Conservation (phyloP, 148 eudicot species). For the Hydrangea macrophylla region DNA sequence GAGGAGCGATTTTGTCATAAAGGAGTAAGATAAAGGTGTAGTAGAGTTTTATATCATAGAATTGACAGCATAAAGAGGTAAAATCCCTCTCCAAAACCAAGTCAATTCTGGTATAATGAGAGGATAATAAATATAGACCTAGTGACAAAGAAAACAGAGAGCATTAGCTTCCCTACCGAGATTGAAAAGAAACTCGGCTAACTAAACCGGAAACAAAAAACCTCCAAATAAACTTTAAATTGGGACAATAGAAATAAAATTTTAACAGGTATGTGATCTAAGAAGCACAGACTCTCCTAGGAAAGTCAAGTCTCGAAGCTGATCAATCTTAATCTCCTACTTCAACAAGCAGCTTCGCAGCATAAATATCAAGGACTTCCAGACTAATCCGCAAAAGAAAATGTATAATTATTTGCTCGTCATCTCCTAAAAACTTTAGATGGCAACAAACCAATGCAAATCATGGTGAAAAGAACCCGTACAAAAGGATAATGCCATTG, state of each 20-base stretch:
- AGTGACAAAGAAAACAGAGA: background rate
- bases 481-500: background rate
- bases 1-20: no score
- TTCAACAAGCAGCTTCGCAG: background rate
- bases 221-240: background rate
- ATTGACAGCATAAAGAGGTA: no score
- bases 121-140: background rate
- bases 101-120: no score
- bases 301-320: background rate
- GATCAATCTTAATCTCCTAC: background rate
- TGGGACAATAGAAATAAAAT: background rate
- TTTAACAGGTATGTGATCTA: no score
- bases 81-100: no score
- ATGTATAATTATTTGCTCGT: background rate
- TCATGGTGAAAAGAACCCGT: background rate
- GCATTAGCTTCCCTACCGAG: background rate
- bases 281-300: background rate
- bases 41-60: no score
- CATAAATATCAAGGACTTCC: no score
- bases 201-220: background rate
- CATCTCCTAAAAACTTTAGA: no score
- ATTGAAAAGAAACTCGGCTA: background rate
- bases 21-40: no score
- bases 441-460: background rate
- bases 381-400: background rate